These are phyloP conservation scores for Dendrobium officinale DNA, from an alignment of 106 monocot genomes.

Conservation along the genomic window DNA sequence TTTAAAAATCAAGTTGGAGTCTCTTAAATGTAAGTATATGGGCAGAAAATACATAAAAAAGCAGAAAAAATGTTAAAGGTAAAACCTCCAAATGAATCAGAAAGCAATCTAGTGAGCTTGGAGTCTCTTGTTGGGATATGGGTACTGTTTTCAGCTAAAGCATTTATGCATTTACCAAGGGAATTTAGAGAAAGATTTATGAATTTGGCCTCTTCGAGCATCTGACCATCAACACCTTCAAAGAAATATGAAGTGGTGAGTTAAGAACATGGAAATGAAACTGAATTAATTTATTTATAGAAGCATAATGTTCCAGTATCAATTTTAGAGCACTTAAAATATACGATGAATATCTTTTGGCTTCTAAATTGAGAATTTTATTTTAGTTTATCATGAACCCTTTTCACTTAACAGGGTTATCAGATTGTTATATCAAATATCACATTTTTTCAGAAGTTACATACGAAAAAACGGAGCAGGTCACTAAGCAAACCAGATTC, in stretches of 20 bases:
- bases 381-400: background rate
- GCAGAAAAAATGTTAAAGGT: background rate
- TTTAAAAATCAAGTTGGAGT: background rate
- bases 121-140: conserved; percentile 71
- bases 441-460: background rate
- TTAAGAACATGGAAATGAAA: background rate
- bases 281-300: background rate
- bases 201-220: conserved; percentile 74
- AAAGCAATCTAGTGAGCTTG: conserved; percentile 60
- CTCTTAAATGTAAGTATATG: background rate
- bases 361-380: background rate
- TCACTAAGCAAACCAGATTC: conserved; percentile 41
- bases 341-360: background rate
- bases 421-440: background rate
- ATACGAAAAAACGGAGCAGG: background rate
- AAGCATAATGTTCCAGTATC: background rate
- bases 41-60: conserved; percentile 5
- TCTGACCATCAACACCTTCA: conserved; percentile 64
- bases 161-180: conserved; percentile 73
- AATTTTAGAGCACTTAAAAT: background rate
- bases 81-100: conserved; percentile 79
- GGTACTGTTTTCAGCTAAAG: conserved; percentile 65
- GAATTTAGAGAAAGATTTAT: conserved; percentile 71
- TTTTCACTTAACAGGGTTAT: background rate
- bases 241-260: background rate